These are phyloP conservation scores for Talaromyces marneffei DNA, from an alignment of 2,329 filamentous ascomycete genomes.

Conservation along the genomic window DNA sequence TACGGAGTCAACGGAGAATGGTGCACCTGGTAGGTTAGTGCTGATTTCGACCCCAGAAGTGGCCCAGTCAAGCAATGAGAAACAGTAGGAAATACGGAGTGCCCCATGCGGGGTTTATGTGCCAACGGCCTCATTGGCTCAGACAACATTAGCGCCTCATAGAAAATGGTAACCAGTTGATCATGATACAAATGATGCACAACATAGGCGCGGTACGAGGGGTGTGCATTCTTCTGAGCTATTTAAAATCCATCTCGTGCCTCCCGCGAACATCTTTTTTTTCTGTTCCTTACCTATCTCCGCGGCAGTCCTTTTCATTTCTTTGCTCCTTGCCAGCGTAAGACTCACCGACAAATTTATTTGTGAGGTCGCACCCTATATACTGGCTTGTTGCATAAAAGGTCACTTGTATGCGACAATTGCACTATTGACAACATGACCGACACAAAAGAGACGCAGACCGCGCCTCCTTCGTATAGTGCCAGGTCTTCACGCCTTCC, in stretches of 20 bases:
- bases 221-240: not conserved
- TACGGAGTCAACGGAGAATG: not conserved
- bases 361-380: not conserved
- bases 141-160: not conserved
- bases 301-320: not conserved
- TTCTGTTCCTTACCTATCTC: not conserved
- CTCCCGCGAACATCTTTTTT: not conserved
- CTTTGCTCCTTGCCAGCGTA: not conserved
- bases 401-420: not conserved
- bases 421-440: not conserved
- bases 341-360: not conserved
- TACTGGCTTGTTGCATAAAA: not conserved
- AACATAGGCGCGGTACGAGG: not conserved
- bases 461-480: not conserved
- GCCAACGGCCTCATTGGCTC: not conserved
- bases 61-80: not conserved
- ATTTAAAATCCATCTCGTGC: not conserved
- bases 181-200: not conserved
- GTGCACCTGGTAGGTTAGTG: not conserved
- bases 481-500: not conserved
- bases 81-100: not conserved
- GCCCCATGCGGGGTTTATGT: conserved; percentile 3
- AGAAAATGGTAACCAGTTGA: not conserved
- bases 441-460: not conserved
- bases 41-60: not conserved